Base-by-base conservation (phyloP, 2,329 filamentous ascomycete genomes). In the Colletotrichum aenigma region DNA sequence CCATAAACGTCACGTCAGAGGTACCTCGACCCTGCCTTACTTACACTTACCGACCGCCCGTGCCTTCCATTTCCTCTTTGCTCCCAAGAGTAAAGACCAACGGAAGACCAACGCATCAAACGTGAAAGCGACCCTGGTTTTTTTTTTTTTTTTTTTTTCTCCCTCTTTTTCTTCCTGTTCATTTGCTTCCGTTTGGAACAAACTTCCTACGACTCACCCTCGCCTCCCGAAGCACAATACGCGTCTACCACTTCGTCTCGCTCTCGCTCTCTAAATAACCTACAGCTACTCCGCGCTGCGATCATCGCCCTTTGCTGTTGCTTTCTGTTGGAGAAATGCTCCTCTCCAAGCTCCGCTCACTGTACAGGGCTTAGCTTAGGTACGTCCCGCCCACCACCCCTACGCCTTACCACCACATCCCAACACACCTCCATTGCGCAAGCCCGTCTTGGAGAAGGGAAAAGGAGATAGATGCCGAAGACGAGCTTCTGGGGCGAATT, bases 311-410 rank as follows among this genome's bases (percentile, higher is more conserved):
- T 52, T 30, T 26, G 72, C 68, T 61, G 26, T 16, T 32, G 55
- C 66, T 65, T 65, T 21, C 60, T 24, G 12, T 66, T 66, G 72
- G 68, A 71, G 72, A 74, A 12, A 66, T 74, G 71, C 67, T 34
- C 34, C 67, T 30, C 38, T 26, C 68, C 36, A 26, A 60, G 69
- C 72, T 66, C 61, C 28, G 60, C 30, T 21, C 4, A 70, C 32
- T 32, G 52, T 66, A 30, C 38, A 30, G 43, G 56, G 56, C 56
- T 75, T 75, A 75, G 73, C 70, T 62, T 26, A 52, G 62, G 73
- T 75, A 73, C 70, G 43, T 67, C 38, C 26, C 24, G 28, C 32
- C 38, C 36, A 52, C 38, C 43, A 26, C 21, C 60, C n/a, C 43
- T 52, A 21, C 43, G 43, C 43, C n/a, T 1, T 52, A 61, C 21